These are phyloP conservation scores for Coemansia sp. DNA, from an alignment of 192 early-diverging fungal genomes.

Conservation along the genomic window DNA sequence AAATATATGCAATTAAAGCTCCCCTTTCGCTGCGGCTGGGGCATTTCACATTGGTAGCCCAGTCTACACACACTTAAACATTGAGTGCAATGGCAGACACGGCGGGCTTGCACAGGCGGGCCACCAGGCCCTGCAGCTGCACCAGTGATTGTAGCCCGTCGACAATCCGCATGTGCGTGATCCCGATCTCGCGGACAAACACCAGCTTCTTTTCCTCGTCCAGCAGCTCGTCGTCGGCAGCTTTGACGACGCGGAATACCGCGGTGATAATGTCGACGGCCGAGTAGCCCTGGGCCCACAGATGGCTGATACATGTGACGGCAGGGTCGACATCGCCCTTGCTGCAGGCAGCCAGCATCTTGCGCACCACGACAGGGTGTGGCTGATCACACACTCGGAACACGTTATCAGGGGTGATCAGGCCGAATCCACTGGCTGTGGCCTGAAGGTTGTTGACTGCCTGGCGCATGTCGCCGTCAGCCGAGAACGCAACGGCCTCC, in stretches of 20 bases:
- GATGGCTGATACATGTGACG: slow-evolving; percentile 59
- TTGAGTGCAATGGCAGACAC: slow-evolving; percentile 22
- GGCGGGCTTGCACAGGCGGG: slow-evolving; percentile 56
- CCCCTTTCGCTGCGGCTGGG: too few species aligned
- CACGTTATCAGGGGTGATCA: slow-evolving; percentile 84
- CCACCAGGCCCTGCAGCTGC: slow-evolving; percentile 83
- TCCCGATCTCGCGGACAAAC: slow-evolving; percentile 89
- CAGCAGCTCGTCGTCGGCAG: slow-evolving; percentile 62
- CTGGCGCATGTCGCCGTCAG: slow-evolving; percentile 98
- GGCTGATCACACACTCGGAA: slow-evolving; percentile 98
- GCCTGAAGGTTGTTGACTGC: slow-evolving; percentile 96
- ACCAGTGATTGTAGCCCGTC: slow-evolving; percentile 81
- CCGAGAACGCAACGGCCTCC: slow-evolving; percentile 91
- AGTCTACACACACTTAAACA: not conserved
- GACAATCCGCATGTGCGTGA: slow-evolving; percentile 86
- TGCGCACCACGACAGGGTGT: slow-evolving; percentile 76
- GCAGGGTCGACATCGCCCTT: slow-evolving; percentile 70
- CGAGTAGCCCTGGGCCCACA: slow-evolving; percentile 86
- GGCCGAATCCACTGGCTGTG: slow-evolving; percentile 80
- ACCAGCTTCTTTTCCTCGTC: slow-evolving; percentile 80
- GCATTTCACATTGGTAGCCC: too few species aligned
- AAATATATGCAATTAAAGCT: too few species aligned
- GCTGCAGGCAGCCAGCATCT: slow-evolving; percentile 72
- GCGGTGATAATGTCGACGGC: slow-evolving; percentile 89
- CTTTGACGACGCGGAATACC: slow-evolving; percentile 86